Base-by-base conservation (phyloP, 441 rosid species). In the Breynia disticha region DNA sequence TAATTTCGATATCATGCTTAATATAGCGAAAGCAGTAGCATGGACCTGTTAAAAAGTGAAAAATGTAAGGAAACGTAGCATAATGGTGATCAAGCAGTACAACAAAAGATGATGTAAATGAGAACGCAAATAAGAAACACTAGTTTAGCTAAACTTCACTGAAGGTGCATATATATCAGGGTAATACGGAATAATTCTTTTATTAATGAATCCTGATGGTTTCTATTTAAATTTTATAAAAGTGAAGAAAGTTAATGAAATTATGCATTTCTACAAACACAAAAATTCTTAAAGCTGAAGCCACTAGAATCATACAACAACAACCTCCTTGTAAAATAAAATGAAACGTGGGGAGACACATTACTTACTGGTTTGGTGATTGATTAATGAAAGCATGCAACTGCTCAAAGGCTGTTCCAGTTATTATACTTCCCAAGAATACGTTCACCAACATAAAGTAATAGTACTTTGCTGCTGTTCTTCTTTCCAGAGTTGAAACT, bases 371-470 rank as follows among this genome's bases (percentile, higher is more conserved):
- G 35, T 94, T 59, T 19, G 98, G 94, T 57, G 98, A 72, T 52
- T 91, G 90, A 64, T 86, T 86, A 73, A 91, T 83, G 69, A 91
- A 91, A 56, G 96, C 79, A 57, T 84, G 9, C 47, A 91, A 75
- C 76, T 91, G 98, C 81, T 91, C 59, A 50, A 87, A 87, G 39
- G 96, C 96, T 7, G 98, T 87, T 69, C 98, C 98, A 0, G 98
- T 70, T 18, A 79, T 62, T 50, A 91, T 91, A 61, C 98, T 91
- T 61, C 98, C 98, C 73, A 91, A 69, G 74, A 91, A 91, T n/a
- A 91, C 98, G 22, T 91, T 87, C 50, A 91, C 98, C 75, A 91
- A 69, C 94, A 91, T 91, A 63, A 91, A 91, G 66, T 81, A 86
- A 66, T 91, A 87, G 68, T 87, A 87, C 69, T 86, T 91, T 10